Evolutionary conservation across 129 eudicot species (phyloP).

Genomic region (Flaveria robusta): DNA sequence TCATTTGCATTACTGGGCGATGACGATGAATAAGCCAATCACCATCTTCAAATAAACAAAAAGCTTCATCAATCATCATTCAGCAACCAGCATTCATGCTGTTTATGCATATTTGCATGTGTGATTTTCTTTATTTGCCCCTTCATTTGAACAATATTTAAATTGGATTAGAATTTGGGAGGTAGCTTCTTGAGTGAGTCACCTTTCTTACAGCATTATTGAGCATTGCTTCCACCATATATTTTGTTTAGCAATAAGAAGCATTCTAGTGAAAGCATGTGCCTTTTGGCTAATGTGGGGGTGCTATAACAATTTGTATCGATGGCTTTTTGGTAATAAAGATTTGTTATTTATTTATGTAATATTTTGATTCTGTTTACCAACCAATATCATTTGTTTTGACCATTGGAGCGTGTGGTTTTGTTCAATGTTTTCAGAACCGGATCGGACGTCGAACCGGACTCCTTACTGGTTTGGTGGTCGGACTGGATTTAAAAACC

Average conservation of each 20-base stretch:
- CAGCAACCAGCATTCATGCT: constrained; percentile 19
- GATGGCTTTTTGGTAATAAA: constrained; percentile 27
- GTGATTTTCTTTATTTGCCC: constrained; percentile 25
- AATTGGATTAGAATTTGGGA: constrained; percentile 17
- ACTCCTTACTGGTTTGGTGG: no score
- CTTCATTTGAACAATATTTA: constrained; percentile 10
- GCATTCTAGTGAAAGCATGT: constrained; percentile 21
- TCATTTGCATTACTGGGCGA: constrained; percentile 57
- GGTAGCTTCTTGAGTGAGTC: not conserved
- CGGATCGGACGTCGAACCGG: no score
- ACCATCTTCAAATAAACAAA: constrained; percentile 2
- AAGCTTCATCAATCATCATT: constrained; percentile 11
- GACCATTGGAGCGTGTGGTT: no score
- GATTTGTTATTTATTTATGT: constrained; percentile 22
- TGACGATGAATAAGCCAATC: constrained; percentile 62
- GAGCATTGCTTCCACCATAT: constrained; percentile 18
- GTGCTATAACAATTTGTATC: constrained; percentile 22
- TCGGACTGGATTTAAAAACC: no score
- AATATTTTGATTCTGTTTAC: not conserved
- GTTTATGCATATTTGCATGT: constrained; percentile 39
- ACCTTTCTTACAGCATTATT: not conserved
- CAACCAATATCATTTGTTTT: not conserved
- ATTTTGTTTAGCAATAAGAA: constrained; percentile 26
- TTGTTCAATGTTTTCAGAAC: no score
- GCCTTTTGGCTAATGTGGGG: constrained; percentile 18